Percentiles rank a stretch among this genome's conserved stretches.
Conservation (phyloP, 345 rosid genomes). For the Salix arbutifolia region DNA sequence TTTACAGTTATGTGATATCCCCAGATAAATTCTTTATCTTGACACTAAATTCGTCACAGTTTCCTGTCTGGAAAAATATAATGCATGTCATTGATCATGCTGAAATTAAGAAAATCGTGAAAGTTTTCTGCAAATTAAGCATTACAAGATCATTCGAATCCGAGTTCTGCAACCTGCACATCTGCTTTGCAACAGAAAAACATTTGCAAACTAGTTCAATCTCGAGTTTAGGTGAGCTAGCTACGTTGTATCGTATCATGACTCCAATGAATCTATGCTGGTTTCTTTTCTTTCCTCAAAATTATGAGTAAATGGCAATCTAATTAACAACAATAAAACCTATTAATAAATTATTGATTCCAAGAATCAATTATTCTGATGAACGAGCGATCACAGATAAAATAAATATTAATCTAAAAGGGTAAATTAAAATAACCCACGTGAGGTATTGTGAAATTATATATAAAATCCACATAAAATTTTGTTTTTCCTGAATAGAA, state of each 20-base stretch:
- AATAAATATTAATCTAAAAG: neutral
- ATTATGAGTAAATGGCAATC: neutral
- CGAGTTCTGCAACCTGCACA: neutral
- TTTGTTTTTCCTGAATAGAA: too few species aligned
- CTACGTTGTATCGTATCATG: neutral
- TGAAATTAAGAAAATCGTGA: too few species aligned
- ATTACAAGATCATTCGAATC: too few species aligned
- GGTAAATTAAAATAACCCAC: neutral
- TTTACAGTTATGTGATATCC: too few species aligned
- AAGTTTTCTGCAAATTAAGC: too few species aligned
- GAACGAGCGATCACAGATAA: neutral
- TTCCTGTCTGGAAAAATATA: too few species aligned
- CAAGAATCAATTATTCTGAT: neutral
- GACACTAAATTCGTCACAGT: too few species aligned
- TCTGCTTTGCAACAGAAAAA: neutral
- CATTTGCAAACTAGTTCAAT: neutral
- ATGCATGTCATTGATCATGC: too few species aligned
- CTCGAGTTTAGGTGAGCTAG: neutral
- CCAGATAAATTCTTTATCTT: too few species aligned
- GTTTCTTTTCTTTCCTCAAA: neutral
- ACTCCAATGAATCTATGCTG: neutral
- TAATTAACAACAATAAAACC: neutral
- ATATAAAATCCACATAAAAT: too few species aligned
- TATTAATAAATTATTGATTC: neutral
- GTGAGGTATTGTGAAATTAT: too few species aligned